Evolutionary conservation across 345 rosid species (phyloP).

Genomic region (Brassica incana): DNA sequence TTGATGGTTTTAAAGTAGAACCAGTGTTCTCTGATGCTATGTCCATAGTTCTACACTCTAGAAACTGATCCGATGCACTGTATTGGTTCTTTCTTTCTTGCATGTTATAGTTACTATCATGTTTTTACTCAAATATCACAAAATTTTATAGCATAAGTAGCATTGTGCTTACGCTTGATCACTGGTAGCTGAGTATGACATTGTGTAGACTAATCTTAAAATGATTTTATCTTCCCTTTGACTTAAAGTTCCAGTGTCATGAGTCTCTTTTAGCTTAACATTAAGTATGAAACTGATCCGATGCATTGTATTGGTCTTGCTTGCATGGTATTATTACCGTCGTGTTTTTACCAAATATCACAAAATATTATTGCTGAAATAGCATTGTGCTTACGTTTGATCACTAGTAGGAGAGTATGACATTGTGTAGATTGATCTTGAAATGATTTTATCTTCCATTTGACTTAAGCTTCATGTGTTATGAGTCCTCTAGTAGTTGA

Average conservation of each 20-base stretch:
- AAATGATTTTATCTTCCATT: slow-evolving; percentile 13
- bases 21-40: slow-evolving; percentile 7
- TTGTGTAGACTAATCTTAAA: too few species aligned
- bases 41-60: not conserved
- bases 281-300: too few species aligned
- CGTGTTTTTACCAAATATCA: too few species aligned
- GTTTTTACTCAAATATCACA: slow-evolving; percentile 5
- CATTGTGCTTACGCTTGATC: too few species aligned
- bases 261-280: too few species aligned
- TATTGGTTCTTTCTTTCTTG: slow-evolving; percentile 34
- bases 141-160: too few species aligned
- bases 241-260: too few species aligned
- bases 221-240: too few species aligned
- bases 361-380: not conserved
- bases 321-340: too few species aligned
- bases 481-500: not conserved
- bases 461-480: too few species aligned
- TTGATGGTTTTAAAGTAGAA: slow-evolving; percentile 18
- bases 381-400: not conserved
- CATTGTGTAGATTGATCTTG: slow-evolving; percentile 2
- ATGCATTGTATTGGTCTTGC: too few species aligned
- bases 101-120: slow-evolving; percentile 38
- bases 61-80: slow-evolving; percentile 13
- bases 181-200: too few species aligned
- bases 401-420: slow-evolving; percentile 2